Percentiles rank a stretch among this genome's conserved stretches.
These are phyloP conservation scores for Arthrobotrys sinensis DNA, from an alignment of 2,329 filamentous ascomycete genomes.

Conservation along the genomic window DNA sequence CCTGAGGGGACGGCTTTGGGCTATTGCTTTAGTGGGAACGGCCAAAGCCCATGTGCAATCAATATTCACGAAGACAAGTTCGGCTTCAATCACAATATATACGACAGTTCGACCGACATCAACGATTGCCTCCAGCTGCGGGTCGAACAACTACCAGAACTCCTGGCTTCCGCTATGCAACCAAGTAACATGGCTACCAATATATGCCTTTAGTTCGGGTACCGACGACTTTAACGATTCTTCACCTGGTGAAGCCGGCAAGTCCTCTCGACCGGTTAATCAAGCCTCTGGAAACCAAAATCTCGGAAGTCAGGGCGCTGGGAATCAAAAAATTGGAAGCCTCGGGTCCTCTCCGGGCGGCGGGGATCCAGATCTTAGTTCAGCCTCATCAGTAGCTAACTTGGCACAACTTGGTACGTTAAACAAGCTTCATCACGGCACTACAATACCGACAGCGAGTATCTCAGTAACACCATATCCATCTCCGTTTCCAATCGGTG, in stretches of 20 bases:
- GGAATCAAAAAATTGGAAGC: neutral
- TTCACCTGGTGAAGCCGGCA: neutral
- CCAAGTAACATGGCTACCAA: neutral
- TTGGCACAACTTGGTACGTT: neutral
- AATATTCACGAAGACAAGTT: neutral
- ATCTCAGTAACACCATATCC: neutral
- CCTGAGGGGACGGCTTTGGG: too few species aligned
- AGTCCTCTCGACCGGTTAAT: too few species aligned
- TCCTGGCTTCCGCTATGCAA: neutral
- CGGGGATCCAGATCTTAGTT: neutral
- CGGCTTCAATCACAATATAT: neutral
- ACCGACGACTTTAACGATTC: neutral
- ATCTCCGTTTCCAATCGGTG: conserved; percentile 5
- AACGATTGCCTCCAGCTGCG: neutral
- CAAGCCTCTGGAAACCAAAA: neutral
- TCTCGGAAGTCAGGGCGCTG: neutral
- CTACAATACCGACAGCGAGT: neutral
- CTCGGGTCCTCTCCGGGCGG: neutral
- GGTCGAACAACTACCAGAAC: neutral
- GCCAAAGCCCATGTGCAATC: too few species aligned
- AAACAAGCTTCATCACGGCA: neutral
- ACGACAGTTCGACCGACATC: neutral
- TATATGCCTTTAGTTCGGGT: neutral
- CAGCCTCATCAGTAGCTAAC: neutral
- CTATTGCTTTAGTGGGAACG: too few species aligned